These are phyloP conservation scores for Arthromyces matolae DNA, from an alignment of 768 basidiomycete genomes.

Conservation along the genomic window DNA sequence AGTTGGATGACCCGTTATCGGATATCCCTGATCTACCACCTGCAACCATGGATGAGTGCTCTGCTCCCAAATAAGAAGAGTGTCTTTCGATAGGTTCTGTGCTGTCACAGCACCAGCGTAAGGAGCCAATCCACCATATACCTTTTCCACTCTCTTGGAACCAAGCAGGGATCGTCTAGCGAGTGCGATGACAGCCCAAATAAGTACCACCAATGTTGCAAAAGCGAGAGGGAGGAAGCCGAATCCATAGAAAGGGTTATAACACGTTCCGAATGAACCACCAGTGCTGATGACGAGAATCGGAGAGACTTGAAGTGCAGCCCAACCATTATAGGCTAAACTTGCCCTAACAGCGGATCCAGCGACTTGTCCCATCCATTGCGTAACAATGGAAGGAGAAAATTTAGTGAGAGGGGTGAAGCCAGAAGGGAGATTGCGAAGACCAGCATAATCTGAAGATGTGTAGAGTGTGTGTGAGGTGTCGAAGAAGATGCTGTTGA, in stretches of 20 bases:
- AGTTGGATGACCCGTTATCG: conserved; percentile 6
- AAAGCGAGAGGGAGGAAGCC: conserved; percentile 17
- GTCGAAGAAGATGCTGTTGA: neutral
- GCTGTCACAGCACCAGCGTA: conserved; percentile 1
- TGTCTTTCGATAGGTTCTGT: neutral
- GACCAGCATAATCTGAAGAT: neutral
- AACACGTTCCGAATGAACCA: conserved; percentile 15
- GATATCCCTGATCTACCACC: conserved; percentile 8
- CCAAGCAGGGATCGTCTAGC: conserved; percentile 6
- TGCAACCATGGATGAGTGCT: conserved; percentile 1
- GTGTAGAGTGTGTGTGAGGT: neutral
- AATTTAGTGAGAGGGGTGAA: neutral
- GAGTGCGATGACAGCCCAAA: conserved; percentile 9
- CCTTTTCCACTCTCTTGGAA: neutral
- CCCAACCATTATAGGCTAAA: conserved; percentile 20
- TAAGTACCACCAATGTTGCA: conserved; percentile 7
- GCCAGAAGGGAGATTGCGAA: conserved; percentile 1
- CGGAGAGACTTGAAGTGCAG: conserved; percentile 8
- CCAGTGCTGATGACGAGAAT: conserved; percentile 18
- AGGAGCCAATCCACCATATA: conserved; percentile 5
- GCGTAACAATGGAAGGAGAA: neutral
- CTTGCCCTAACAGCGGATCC: conserved; percentile 14
- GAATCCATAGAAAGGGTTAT: conserved; percentile 11
- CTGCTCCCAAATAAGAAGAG: conserved; percentile 11
- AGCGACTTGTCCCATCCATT: conserved; percentile 17